A percentile compares a stretch with the other conserved stretches of the same genome.
phyloP scores from a whole-genome alignment of 768 basidiomycete genomes.

The Cyclocybe aegerita region DNA sequence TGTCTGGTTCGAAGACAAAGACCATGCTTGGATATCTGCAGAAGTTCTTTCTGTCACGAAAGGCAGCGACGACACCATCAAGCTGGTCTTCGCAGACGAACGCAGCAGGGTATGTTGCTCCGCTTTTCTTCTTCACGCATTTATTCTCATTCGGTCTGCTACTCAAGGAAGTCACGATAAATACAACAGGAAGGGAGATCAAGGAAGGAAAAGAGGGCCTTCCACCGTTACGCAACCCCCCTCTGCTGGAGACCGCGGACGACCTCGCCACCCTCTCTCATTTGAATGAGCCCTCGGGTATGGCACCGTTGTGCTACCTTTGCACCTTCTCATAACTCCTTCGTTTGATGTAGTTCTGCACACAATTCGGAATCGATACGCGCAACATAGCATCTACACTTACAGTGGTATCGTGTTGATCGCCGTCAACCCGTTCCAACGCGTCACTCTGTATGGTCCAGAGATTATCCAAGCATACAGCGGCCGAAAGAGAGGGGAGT shows the following conservation, averaged over 20 bases:
- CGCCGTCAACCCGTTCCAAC: slow-evolving; percentile 98
- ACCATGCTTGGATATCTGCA: slow-evolving; percentile 91
- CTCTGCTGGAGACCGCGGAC: slow-evolving; percentile 93
- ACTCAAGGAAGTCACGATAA: slow-evolving; percentile 71
- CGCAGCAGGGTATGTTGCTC: slow-evolving; percentile 73
- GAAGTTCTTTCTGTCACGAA: slow-evolving; percentile 71
- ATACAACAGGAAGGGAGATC: slow-evolving; percentile 79
- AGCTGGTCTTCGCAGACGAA: slow-evolving; percentile 85
- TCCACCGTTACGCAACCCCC: slow-evolving; percentile 95
- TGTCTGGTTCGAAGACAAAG: slow-evolving; percentile 94
- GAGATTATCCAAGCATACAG: slow-evolving; percentile 98
- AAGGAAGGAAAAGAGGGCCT: slow-evolving; percentile 77
- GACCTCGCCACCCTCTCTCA: slow-evolving; percentile 98
- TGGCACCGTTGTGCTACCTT: slow-evolving; percentile 16
- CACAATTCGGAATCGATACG: slow-evolving; percentile 96
- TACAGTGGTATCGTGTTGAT: slow-evolving; percentile 99
- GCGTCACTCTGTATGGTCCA: slow-evolving; percentile 94
- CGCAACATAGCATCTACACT: slow-evolving; percentile 96
- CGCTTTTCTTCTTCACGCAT: slow-evolving; percentile 6
- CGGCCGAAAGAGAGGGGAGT: slow-evolving; percentile 86
- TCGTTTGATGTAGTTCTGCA: slow-evolving; percentile 69
- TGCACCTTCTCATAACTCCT: not conserved
- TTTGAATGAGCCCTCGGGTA: slow-evolving; percentile 96
- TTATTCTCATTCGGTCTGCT: slow-evolving; percentile 6
- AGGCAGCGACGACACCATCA: slow-evolving; percentile 71